Evolutionary conservation across 257 asterid genomes (phyloP).

Genomic region (Oldenlandia corymbosa): DNA sequence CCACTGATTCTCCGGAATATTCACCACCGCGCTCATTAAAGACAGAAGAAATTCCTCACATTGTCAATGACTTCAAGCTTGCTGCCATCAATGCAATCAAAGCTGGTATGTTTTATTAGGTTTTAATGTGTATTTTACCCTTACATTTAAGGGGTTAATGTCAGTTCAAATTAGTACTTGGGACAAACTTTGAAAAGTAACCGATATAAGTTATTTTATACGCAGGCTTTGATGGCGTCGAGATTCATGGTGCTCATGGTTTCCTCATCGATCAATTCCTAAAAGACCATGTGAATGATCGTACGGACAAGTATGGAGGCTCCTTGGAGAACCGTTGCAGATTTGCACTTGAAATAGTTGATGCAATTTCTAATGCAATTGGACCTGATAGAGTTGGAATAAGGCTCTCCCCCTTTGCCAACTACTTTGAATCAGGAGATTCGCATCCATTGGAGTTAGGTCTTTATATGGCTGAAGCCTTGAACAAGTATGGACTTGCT

Average conservation of each 20-base stretch:
- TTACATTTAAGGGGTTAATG: too few relatives aligned
- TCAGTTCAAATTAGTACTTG: too few relatives aligned
- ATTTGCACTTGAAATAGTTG: slow-evolving; percentile 18
- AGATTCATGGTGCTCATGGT: slow-evolving; percentile 27
- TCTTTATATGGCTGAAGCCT: slow-evolving; percentile 17
- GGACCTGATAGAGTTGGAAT: slow-evolving; percentile 23
- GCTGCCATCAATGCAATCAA: slow-evolving; percentile 1
- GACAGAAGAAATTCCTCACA: not conserved
- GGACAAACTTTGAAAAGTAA: too few relatives aligned
- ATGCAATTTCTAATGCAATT: slow-evolving; percentile 13
- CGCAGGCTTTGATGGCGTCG: slow-evolving; percentile 28
- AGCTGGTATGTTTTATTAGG: too few relatives aligned
- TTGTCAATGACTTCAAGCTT: slow-evolving; percentile 2
- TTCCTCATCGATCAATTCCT: slow-evolving; percentile 22
- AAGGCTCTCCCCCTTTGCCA: slow-evolving; percentile 16
- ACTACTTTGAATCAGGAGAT: slow-evolving; percentile 12
- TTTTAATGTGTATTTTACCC: too few relatives aligned
- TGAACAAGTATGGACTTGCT: slow-evolving; percentile 14
- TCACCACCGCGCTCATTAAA: not conserved
- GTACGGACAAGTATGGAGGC: slow-evolving; percentile 27
- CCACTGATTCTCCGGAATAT: not conserved
- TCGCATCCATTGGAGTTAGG: slow-evolving; percentile 24
- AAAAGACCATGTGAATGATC: slow-evolving; percentile 25
- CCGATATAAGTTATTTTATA: too few relatives aligned
- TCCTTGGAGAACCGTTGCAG: slow-evolving; percentile 26